Evolutionary conservation across 495 filamentous ascomycete genomes (phyloP), one percentile per base, ranked within the genome.

Genomic region (Aspergillus ellipticus): DNA sequence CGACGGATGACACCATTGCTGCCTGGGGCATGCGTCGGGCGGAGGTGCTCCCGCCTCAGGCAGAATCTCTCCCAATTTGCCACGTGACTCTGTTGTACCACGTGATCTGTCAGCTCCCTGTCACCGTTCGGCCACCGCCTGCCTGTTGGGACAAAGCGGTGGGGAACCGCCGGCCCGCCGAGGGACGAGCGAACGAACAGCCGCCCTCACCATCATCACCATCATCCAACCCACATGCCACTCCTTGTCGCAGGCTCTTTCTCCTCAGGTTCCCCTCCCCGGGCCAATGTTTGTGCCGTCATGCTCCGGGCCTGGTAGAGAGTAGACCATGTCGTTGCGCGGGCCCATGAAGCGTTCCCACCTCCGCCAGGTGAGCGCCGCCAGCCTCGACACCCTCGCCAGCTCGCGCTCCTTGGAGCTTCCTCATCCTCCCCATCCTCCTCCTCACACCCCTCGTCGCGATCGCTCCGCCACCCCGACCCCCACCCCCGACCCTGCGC

Each of bases 291-390:
- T 3, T 11, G 33, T 11, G 2, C 33, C 2, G 3, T 9, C 2
- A 35, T 35, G 33, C 4, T 11, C 8, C 33, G 4, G 5, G 5
- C 24, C 24, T 4, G 24, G 24, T 28, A 28, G 33, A 35, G 3
- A 2, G 37, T 21, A 49, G 22, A 72, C 20, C 46, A 73, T 76
- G 71, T 74, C 74, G 59, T 58, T 74, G 61, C 70, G 72, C 42
- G 75, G 73, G 55, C 72, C 74, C 46, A 71, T 75, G 59, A 71
- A 71, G 64, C 74, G 68, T 61, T 78, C 75, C 45, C 75, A 78
- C 58, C 63, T 78, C 49, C 64, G 74, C 55, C 74, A 76, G 62
- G 75, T 78, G 56, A 78, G 75, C 56, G 74, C 75, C 47, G 75
- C 75, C 31, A 78, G 75, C 57, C 54, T 78, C 59, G 75, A 76